Evolutionary conservation across 345 rosid species (phyloP).

Genomic region (Citrus hindsii): DNA sequence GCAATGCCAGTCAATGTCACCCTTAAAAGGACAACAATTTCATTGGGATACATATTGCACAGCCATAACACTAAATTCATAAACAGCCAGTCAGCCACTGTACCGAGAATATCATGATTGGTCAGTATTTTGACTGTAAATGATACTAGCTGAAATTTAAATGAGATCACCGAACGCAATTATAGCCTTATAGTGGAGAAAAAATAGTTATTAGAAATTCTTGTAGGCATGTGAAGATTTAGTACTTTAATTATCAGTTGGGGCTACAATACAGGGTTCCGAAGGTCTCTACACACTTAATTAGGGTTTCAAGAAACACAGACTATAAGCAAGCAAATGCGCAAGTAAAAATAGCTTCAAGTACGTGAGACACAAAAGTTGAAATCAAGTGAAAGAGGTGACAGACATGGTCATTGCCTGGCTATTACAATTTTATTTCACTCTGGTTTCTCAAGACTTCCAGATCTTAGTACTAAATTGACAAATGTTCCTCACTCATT

Average conservation of each 20-base stretch:
- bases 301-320: no score
- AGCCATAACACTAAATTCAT: background rate
- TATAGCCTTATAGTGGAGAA: background rate
- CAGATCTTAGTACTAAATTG: no score
- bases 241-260: background rate
- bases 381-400: no score
- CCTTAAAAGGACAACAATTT: background rate
- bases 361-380: no score
- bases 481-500: no score
- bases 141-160: background rate
- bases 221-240: background rate
- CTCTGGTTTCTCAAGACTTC: no score
- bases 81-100: background rate
- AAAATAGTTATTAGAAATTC: background rate
- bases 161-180: background rate
- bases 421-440: no score
- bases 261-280: no score
- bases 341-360: no score
- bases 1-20: background rate
- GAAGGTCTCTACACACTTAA: no score
- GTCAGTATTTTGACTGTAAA: background rate
- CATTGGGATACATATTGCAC: background rate
- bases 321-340: no score
- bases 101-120: background rate
- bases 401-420: no score